A percentile compares a stretch with the other conserved stretches of the same genome.
Evolutionary conservation across 2,329 filamentous ascomycete genomes (phyloP).

Genomic region (Penicillium sp.): DNA sequence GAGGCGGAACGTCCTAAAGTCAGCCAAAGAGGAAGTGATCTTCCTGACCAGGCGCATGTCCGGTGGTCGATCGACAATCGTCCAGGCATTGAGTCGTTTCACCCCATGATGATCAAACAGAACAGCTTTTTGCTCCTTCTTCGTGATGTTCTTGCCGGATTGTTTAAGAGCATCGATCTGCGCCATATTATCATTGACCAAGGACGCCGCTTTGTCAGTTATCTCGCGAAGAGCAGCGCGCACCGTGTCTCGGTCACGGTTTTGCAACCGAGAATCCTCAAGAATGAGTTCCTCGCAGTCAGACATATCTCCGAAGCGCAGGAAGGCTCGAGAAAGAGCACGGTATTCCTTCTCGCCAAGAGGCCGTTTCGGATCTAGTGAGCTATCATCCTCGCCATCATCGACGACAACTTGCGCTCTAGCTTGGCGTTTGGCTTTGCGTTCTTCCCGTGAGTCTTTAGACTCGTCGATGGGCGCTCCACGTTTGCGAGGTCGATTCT

Average conservation of each 20-base stretch:
- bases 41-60: slow-evolving; percentile 83
- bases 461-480: slow-evolving; percentile 57
- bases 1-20: slow-evolving; percentile 79
- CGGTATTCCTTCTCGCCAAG: slow-evolving; percentile 90
- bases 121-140: slow-evolving; percentile 97
- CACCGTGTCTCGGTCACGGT: slow-evolving; percentile 78
- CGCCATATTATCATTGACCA: slow-evolving; percentile 71
- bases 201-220: slow-evolving; percentile 65
- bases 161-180: slow-evolving; percentile 64
- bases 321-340: slow-evolving; percentile 84
- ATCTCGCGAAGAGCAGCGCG: slow-evolving; percentile 74
- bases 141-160: slow-evolving; percentile 77
- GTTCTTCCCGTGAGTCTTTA: slow-evolving; percentile 57
- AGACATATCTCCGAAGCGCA: slow-evolving; percentile 86
- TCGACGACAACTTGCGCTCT: slow-evolving; percentile 63
- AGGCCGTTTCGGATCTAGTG: slow-evolving; percentile 79
- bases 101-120: slow-evolving; percentile 91
- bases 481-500: slow-evolving; percentile 76
- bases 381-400: slow-evolving; percentile 68
- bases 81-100: slow-evolving; percentile 94
- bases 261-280: slow-evolving; percentile 77
- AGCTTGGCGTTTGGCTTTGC: slow-evolving; percentile 67
- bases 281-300: slow-evolving; percentile 86
- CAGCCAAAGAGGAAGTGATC: slow-evolving; percentile 62
- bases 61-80: slow-evolving; percentile 83